Base-by-base conservation (phyloP, 768 basidiomycete species). In the Leccinum uliginosum region DNA sequence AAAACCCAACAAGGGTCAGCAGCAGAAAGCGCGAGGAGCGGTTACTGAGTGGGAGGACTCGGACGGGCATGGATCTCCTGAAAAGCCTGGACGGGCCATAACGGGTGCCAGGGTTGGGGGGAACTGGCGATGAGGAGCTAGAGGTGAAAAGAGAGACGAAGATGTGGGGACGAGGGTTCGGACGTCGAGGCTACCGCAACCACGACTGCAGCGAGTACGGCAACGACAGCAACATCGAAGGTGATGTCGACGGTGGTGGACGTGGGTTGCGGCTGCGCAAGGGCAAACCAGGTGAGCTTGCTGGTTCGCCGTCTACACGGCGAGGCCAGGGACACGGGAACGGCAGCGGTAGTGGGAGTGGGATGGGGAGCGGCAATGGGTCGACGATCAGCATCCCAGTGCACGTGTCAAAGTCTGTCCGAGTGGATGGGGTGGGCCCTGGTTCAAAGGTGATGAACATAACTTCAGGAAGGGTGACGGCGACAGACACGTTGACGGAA, bases 361-460 rank as follows among this genome's bases (percentile, higher is more conserved):
- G 30, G 30, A 30, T 12, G 4, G 5, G 30, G 30, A 1, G 30
- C 30, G 27, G 0, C 9, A 12, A 12, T 11, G 11, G 0, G 30
- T 30, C 11, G 30, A 30, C 30, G 30, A 1, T 30, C 11, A 30
- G 11, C 30, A 30, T 30, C 9, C 11, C 30, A 1, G 11, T 30
- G 30, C 30, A 30, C 11, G 11, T 12, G 11, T 12, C 11, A 0
- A 0, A 30, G 11, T 1, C 29, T 30, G 11, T 30, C 29, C 1
- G 30, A 14, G 17, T 29, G 21, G 61, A 59, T 45, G 29, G 66
- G 68, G 0, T 68, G 68, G 68, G 24, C 11, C 7, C 6, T 21
- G 4, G 53, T 19, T 24, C 30, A 7, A 27, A 29, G 14, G 5
- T 12, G 32, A 34, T 34, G 32, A 6, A 34, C 14, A 34, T 23